Conservation (phyloP, 441 rosid species). For the Cnidoscolus chayamansa region DNA sequence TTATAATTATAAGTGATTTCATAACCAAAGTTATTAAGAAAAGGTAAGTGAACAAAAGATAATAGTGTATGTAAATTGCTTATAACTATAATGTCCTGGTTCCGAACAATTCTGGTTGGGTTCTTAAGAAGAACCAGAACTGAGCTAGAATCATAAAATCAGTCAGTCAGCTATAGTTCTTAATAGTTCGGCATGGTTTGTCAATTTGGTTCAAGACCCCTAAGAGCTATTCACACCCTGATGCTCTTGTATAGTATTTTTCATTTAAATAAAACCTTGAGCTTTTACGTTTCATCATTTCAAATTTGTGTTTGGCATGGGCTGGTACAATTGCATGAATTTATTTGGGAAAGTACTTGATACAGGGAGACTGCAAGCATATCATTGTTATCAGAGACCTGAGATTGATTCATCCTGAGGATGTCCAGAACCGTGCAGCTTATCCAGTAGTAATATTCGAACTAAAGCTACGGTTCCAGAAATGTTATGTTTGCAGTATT, state of each 20-base stretch:
- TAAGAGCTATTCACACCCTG: no score
- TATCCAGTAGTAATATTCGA: slow-evolving; percentile 60
- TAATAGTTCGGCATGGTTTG: no score
- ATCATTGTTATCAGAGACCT: slow-evolving; percentile 69
- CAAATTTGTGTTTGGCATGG: neutral
- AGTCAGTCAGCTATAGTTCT: no score
- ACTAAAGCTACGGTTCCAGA: slow-evolving; percentile 42
- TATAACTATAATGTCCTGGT: no score
- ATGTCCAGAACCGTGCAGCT: slow-evolving; percentile 53
- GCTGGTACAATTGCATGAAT: neutral
- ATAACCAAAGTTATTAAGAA: no score
- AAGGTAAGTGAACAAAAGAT: no score
- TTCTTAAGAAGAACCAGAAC: no score
- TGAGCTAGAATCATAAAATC: no score
- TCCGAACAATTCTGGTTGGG: no score
- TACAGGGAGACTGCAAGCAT: slow-evolving; percentile 89
- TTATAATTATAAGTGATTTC: no score
- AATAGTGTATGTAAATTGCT: no score
- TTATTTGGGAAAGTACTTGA: slow-evolving; percentile 3
- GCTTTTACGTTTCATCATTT: neutral
- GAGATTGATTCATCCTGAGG: slow-evolving; percentile 77
- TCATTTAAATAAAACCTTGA: neutral
- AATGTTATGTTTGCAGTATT: slow-evolving; percentile 71
- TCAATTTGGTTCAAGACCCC: no score
- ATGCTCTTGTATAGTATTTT: neutral